These are phyloP conservation scores for Oryza australiensis DNA, from an alignment of 176 grass and related monocot species.

Conservation along the genomic window DNA sequence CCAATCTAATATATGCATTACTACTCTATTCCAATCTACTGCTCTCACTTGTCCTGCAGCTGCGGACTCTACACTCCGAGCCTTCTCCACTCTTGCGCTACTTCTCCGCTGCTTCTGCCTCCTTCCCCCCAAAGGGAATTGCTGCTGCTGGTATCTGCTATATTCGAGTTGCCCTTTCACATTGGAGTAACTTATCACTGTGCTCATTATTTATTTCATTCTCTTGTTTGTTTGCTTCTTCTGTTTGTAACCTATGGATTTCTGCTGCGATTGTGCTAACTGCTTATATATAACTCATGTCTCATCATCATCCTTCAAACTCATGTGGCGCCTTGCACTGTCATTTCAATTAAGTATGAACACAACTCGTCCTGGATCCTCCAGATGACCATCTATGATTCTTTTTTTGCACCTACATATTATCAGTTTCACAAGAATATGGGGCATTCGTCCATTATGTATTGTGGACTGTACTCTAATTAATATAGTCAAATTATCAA, in stretches of 20 bases:
- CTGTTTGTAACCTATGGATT: not conserved
- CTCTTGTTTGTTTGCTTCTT: not conserved
- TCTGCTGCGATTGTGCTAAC: no score
- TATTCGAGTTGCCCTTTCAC: not conserved
- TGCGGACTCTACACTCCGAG: conserved; percentile 65
- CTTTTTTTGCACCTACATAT: no score
- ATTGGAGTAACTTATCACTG: no score
- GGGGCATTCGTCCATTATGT: not conserved
- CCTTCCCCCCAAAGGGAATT: conserved; percentile 38
- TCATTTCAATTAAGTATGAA: not conserved
- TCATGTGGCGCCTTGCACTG: no score
- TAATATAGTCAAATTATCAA: not conserved
- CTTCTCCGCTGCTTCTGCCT: conserved; percentile 57
- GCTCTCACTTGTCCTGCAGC: conserved; percentile 48
- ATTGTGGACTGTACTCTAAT: not conserved
- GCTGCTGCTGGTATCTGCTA: conserved; percentile 10
- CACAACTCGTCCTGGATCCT: not conserved
- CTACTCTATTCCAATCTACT: not conserved
- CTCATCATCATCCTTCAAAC: not conserved
- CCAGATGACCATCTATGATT: not conserved
- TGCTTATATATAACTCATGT: not conserved
- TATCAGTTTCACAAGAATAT: not conserved
- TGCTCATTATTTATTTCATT: not conserved
- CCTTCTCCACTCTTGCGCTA: conserved; percentile 43
- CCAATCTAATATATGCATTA: no score